Conservation (phyloP, 2,329 filamentous ascomycete species). For the Colletotrichum sp. region DNA sequence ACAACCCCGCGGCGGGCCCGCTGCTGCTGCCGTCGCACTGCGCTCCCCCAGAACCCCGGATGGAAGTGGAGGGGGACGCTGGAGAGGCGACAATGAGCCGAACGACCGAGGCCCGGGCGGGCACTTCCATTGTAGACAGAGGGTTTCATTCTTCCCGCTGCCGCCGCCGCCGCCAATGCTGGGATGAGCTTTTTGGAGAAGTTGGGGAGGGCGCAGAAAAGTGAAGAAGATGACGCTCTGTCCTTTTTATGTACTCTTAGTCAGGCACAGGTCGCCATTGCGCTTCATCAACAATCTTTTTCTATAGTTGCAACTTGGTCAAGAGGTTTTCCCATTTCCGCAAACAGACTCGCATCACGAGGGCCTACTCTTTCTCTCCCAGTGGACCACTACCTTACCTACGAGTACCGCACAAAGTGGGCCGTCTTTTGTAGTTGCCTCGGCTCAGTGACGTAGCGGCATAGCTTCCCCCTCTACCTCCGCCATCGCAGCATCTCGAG, state of each 20-base stretch:
- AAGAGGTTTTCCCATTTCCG: not conserved
- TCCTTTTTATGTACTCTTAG: not conserved
- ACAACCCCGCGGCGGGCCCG: not conserved
- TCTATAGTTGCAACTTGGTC: not conserved
- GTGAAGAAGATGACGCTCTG: not conserved
- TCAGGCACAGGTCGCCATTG: not conserved
- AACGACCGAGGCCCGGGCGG: slow-evolving; percentile 19
- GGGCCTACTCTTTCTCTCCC: not conserved
- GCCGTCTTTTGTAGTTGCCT: not conserved
- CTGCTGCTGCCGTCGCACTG: not conserved
- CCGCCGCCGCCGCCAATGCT: not conserved
- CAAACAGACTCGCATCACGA: not conserved
- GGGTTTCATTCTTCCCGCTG: not conserved
- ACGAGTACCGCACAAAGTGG: not conserved
- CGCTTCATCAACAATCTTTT: not conserved
- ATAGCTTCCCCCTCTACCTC: not conserved
- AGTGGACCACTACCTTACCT: not conserved
- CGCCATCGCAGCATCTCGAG: not conserved
- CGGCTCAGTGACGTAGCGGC: slow-evolving; percentile 19
- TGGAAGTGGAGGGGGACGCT: not conserved
- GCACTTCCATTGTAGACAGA: not conserved
- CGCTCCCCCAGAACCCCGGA: not conserved
- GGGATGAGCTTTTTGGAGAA: not conserved
- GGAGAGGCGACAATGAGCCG: slow-evolving; percentile 15
- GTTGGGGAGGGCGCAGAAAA: not conserved